Evolutionary conservation across 2,329 filamentous ascomycete genomes (phyloP).

Genomic region (Alternaria triticina): DNA sequence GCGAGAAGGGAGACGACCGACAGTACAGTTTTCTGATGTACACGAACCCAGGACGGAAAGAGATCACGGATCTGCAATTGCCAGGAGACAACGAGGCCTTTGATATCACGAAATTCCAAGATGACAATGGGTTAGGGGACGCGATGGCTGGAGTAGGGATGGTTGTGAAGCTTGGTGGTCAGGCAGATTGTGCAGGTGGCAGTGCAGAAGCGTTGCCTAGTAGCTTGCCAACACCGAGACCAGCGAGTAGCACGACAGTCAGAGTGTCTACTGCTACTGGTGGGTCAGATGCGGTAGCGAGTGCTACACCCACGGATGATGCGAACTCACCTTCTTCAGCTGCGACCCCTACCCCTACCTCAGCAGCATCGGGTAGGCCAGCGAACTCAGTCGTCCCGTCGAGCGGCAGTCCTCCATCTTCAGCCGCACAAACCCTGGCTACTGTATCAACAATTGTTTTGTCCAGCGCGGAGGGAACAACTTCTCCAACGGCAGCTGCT

Average conservation of each 20-base stretch:
- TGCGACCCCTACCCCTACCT: not conserved
- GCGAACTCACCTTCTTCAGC: not conserved
- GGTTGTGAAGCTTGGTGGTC: constrained; percentile 42
- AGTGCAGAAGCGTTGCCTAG: constrained; percentile 9
- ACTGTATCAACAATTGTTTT: constrained; percentile 7
- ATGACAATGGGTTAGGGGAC: constrained; percentile 37
- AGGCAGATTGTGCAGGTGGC: constrained; percentile 21
- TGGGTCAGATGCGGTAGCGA: not conserved
- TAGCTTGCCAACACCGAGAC: constrained; percentile 9
- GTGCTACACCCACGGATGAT: not conserved
- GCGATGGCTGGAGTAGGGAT: constrained; percentile 41
- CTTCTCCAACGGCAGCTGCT: constrained; percentile 7
- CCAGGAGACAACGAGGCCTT: constrained; percentile 35
- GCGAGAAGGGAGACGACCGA: constrained; percentile 38
- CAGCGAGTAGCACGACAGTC: not conserved
- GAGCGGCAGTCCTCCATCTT: not conserved
- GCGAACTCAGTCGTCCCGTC: not conserved
- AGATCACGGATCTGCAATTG: constrained; percentile 30
- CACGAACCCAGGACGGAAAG: constrained; percentile 28
- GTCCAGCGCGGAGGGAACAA: not conserved
- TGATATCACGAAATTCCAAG: constrained; percentile 37
- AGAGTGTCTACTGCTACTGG: not conserved
- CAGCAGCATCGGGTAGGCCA: not conserved
- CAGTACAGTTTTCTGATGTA: constrained; percentile 46
- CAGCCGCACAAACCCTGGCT: not conserved